Percentiles rank a stretch among this genome's conserved stretches.
phyloP scores from a whole-genome alignment of 2,329 filamentous ascomycete species.

The Knoxdaviesia capensis region DNA sequence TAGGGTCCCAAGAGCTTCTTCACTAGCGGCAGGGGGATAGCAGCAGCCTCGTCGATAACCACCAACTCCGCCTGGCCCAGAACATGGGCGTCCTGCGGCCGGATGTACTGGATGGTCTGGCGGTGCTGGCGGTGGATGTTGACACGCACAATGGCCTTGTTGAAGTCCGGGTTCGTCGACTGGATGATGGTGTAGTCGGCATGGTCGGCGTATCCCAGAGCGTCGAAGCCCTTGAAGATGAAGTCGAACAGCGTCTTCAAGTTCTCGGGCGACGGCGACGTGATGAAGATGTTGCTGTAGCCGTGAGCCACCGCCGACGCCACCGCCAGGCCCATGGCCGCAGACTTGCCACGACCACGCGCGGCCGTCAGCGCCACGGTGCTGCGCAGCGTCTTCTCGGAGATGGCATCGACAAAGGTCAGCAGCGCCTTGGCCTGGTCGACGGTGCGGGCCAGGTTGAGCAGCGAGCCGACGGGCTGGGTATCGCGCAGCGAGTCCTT shows the following conservation, averaged over 20 bases:
- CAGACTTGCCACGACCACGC: slow-evolving; percentile 90
- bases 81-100: slow-evolving; percentile 87
- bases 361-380: slow-evolving; percentile 88
- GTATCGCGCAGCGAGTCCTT: slow-evolving; percentile 76
- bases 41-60: slow-evolving; percentile 93
- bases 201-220: slow-evolving; percentile 82
- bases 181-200: slow-evolving; percentile 96
- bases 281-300: slow-evolving; percentile 99
- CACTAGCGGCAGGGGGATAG: slow-evolving; percentile 83
- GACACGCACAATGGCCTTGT: slow-evolving; percentile 94
- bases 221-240: slow-evolving; percentile 94
- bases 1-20: slow-evolving; percentile 92
- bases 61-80: slow-evolving; percentile 86
- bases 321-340: slow-evolving; percentile 81
- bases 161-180: slow-evolving; percentile 94
- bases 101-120: slow-evolving; percentile 96
- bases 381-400: slow-evolving; percentile 84
- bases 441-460: slow-evolving; percentile 71
- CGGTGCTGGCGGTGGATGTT: slow-evolving; percentile 90
- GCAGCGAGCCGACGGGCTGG: slow-evolving; percentile 66
- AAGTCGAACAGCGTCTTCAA: slow-evolving; percentile 98
- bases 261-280: slow-evolving; percentile 92
- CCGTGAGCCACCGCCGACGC: slow-evolving; percentile 88
- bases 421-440: slow-evolving; percentile 95
- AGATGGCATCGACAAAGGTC: slow-evolving; percentile 89